Evolutionary conservation across 2,329 filamentous ascomycete species (phyloP).

Genomic region (Ceratocystis colombiana): DNA sequence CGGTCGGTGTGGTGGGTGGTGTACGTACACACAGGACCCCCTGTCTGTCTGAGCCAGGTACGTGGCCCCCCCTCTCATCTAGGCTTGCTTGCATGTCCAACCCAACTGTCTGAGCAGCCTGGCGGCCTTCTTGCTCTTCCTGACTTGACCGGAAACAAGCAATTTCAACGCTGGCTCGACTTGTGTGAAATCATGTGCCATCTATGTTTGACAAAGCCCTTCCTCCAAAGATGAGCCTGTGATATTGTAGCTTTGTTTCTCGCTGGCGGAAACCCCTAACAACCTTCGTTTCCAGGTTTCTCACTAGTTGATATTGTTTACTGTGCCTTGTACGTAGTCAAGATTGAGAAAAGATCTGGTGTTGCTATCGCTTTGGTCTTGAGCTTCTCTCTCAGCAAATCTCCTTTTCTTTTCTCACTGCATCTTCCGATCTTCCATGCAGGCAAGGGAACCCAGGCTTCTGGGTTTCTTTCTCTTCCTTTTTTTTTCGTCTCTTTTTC

Average conservation of each 20-base stretch:
- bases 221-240: background rate
- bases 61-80: no score
- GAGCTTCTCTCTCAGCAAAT: background rate
- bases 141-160: background rate
- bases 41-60: no score
- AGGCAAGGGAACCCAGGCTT: background rate
- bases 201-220: background rate
- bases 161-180: background rate
- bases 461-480: background rate
- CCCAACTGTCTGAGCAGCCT: background rate
- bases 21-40: background rate
- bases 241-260: background rate
- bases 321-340: background rate
- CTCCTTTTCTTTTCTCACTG: background rate
- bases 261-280: background rate
- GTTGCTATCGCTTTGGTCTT: background rate
- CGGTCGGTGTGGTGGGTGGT: background rate
- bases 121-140: background rate
- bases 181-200: constrained; percentile 9
- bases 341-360: background rate
- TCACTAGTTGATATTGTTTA: background rate
- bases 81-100: background rate
- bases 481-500: background rate
- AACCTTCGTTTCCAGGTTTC: background rate
- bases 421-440: background rate